Evolutionary conservation across 2,329 filamentous ascomycete genomes (phyloP), one percentile per base, ranked within the genome.

Genomic region (Geosmithia flava): DNA sequence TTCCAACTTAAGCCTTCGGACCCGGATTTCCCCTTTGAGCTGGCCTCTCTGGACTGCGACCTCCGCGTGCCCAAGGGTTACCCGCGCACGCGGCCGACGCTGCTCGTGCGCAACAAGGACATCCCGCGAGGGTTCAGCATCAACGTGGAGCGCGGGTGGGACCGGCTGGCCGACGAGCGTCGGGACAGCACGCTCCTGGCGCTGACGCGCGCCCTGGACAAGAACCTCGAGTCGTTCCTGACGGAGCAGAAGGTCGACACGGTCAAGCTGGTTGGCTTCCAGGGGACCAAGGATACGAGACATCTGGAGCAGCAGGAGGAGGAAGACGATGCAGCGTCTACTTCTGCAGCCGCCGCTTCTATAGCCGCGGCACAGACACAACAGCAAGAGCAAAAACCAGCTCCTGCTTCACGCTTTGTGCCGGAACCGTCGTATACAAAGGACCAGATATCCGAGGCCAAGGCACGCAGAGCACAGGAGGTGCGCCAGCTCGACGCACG

Each of bases 21-120:
- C 59, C 87, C 87, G 0, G 87, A 93, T 58, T 91, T 93, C 56
- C 84, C 87, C 1, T 91, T 87, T 62, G 84, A 89, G 52, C 69
- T 91, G 58, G 74, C 80, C 23, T 69, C 75, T 40, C 68, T 93
- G 30, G 72, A 85, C 41, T 90, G 85, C 59, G 70, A 78, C 42
- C 66, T 93, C 39, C 72, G 69, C 46, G 71, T 93, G 19, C 86
- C 87, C 2, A 60, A 58, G 10, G 64, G 63, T 17, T 91, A 86
- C 62, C 86, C 85, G 17, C 11, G 33, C 40, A 62, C 65, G 42
- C 67, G 66, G 27, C 80, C 86, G 39, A 68, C 66, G 16, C 67
- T 93, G 47, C 72, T 72, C 17, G 77, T 91, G 46, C 71, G 64
- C 50, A 89, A 90, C 58, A 74, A 76, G 52, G 81, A 73, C 54